Evolutionary conservation across 169 alveolate species (phyloP).

Genomic region (Amoebophrya sp.): DNA sequence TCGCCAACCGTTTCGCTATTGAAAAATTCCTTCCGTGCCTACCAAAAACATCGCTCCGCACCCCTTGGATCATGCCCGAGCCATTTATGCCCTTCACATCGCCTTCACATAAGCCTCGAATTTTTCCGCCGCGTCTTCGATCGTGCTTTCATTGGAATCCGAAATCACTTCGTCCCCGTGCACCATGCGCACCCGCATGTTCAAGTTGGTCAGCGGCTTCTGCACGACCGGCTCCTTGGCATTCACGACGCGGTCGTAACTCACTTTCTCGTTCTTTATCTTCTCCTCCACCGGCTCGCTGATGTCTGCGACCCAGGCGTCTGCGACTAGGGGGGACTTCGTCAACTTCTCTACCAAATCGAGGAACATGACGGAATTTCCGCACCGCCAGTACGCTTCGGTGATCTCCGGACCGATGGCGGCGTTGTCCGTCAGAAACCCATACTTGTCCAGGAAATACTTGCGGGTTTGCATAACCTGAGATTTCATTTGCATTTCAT

Average conservation of each 20-base stretch:
- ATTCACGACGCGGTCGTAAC: background rate
- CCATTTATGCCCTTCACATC: too few species aligned
- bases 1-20: too few species aligned
- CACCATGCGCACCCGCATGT: conserved; percentile 3
- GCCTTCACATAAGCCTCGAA: background rate
- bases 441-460: background rate
- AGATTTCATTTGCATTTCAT: too few species aligned
- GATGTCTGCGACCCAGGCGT: conserved; percentile 16
- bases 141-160: background rate
- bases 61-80: too few species aligned
- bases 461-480: background rate
- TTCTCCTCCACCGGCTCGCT: background rate
- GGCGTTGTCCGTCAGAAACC: background rate
- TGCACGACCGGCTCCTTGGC: background rate
- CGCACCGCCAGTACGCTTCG: conserved; percentile 18
- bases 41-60: too few species aligned
- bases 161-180: conserved; percentile 14
- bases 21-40: too few species aligned
- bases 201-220: background rate
- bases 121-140: background rate
- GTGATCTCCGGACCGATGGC: background rate
- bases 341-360: conserved; percentile 11
- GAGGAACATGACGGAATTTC: background rate
- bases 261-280: background rate
- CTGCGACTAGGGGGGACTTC: background rate